Base-by-base conservation (phyloP, 345 rosid genomes). In the Carallia pectinifolia region DNA sequence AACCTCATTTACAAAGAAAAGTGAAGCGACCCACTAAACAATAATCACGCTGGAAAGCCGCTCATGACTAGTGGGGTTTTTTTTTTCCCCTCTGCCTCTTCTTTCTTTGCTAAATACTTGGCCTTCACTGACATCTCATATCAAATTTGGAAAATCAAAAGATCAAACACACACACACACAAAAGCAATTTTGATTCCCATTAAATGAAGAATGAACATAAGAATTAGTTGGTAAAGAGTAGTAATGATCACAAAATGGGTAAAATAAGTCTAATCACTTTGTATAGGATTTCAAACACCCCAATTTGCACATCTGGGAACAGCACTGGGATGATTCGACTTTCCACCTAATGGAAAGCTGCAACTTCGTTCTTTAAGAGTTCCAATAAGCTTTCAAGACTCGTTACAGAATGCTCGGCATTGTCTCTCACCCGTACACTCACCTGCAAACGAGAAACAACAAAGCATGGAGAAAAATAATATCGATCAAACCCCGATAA, bases 361-460 rank as follows among this genome's bases (percentile, higher is more conserved):
- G 82, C 85, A 44, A 75, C 75, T 81, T 85, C 90, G 50, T 82
- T 75, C 83, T 74, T 70, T 61, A 90, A 90, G 75, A 72, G 88
- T 72, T 86, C 61, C 29, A 96, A 81, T 61, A 96, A 79, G 80
- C 73, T 77, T 36, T 76, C 86, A 0, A 85, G 80, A 74, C 85
- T 81, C 96, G 79, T 89, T 33, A 84, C 82, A 5, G 86, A 62
- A 71, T 79, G 91, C 62, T 88, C 97, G 27, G 77, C 81, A 64
- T 78, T 82, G 76, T 89, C 98, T 75, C 99, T 87, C 40, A 82
- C 76, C 63, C 96, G 84, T 10, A 90, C 92, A 63, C 91, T 89
- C 67, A 92, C 97, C 99, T 95, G 86, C 10, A 79, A 76, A 58
- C 62, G 55, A 12, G 15, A 80, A 77, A 58, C 65, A 52, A 17